Evolutionary conservation across 2,329 filamentous ascomycete genomes (phyloP).

Genomic region (Podosphaera xanthii): DNA sequence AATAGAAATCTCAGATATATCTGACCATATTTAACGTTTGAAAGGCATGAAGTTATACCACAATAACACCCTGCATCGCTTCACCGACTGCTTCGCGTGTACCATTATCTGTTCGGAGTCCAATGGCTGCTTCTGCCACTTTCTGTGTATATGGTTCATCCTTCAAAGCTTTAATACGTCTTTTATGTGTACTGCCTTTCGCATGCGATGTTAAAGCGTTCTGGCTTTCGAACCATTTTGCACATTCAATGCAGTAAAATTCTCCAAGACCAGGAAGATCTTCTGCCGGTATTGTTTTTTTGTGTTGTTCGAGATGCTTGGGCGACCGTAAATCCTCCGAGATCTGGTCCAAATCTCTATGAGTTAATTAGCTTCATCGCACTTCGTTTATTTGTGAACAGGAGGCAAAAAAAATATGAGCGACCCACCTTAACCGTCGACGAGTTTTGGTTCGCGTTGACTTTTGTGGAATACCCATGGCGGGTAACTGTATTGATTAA

Average conservation of each 20-base stretch:
- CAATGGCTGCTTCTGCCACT: constrained; percentile 60
- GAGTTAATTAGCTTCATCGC: neutral
- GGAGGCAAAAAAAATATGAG: neutral
- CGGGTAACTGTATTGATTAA: neutral
- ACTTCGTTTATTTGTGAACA: neutral
- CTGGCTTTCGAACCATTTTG: constrained; percentile 88
- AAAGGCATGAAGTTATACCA: constrained; percentile 5
- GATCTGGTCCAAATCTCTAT: constrained; percentile 80
- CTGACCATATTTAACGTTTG: too few relatives aligned
- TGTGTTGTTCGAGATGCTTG: constrained; percentile 60
- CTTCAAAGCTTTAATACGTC: constrained; percentile 58
- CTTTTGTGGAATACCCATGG: constrained; percentile 29
- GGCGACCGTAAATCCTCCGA: constrained; percentile 58
- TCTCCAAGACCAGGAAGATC: constrained; percentile 72
- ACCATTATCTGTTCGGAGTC: constrained; percentile 48
- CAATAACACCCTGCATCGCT: constrained; percentile 15
- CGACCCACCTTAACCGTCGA: constrained; percentile 37
- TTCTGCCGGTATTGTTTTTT: constrained; percentile 56
- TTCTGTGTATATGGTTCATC: constrained; percentile 75
- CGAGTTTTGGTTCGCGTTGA: constrained; percentile 52
- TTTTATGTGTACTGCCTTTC: constrained; percentile 82
- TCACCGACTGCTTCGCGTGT: constrained; percentile 17
- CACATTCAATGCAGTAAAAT: constrained; percentile 78
- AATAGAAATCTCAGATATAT: too few relatives aligned
- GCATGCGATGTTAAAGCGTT: constrained; percentile 50